Evolutionary conservation across 2,329 filamentous ascomycete genomes (phyloP).

Genomic region (Monosporascus ibericus): DNA sequence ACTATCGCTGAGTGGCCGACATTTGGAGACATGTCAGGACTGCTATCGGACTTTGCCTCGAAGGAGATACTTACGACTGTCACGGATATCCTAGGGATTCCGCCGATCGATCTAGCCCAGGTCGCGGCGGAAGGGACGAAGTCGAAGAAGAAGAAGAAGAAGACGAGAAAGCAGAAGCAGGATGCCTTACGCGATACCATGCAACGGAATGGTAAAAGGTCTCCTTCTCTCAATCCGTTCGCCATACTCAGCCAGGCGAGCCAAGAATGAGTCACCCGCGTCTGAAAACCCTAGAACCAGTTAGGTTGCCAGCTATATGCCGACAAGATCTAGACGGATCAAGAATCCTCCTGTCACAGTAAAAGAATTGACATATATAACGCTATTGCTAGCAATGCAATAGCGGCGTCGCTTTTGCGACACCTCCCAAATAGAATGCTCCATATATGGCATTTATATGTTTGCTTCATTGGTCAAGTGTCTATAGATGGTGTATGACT

Average conservation of each 20-base stretch:
- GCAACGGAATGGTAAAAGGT: slow-evolving; percentile 3
- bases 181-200: slow-evolving; percentile 1
- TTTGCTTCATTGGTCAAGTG: too few species aligned
- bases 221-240: slow-evolving; percentile 17
- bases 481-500: too few species aligned
- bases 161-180: slow-evolving; percentile 1
- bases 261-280: neutral
- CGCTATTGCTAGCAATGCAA: too few species aligned
- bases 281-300: too few species aligned
- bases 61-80: slow-evolving; percentile 8
- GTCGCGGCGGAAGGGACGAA: neutral
- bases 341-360: neutral
- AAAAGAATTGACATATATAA: too few species aligned
- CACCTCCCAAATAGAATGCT: neutral
- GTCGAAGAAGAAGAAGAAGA: slow-evolving; percentile 8
- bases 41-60: slow-evolving; percentile 8
- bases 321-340: too few species aligned
- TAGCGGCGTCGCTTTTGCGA: too few species aligned
- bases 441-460: too few species aligned
- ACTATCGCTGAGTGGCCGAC: slow-evolving; percentile 21
- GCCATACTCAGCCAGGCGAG: slow-evolving; percentile 13
- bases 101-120: slow-evolving; percentile 1
- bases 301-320: too few species aligned
- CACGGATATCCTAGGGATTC: slow-evolving; percentile 13
- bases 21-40: slow-evolving; percentile 11